A percentile compares a stretch with the other conserved stretches of the same genome.
These are phyloP conservation scores for Baorangia bicolor DNA, from an alignment of 768 basidiomycete genomes.

Conservation along the genomic window DNA sequence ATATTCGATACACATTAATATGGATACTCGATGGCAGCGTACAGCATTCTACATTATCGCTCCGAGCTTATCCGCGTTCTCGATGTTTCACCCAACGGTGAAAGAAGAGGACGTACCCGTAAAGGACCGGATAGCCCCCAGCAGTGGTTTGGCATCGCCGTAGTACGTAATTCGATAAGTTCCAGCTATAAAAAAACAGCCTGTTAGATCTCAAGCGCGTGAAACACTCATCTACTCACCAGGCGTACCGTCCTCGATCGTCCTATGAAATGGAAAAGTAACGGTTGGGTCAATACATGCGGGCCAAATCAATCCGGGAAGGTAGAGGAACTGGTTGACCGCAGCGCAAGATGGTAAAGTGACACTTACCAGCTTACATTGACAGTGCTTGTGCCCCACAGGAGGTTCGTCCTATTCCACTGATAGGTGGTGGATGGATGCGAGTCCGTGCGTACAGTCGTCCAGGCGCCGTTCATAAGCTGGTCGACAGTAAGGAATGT, in stretches of 20 bases:
- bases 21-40: no score
- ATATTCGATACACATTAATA: background rate
- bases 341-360: background rate
- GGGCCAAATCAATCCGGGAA: conserved; percentile 5
- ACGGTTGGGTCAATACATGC: background rate
- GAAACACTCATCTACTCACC: conserved; percentile 4
- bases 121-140: conserved; percentile 64
- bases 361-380: conserved; percentile 58
- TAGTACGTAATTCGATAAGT: conserved; percentile 70
- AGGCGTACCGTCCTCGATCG: conserved; percentile 57
- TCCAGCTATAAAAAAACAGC: conserved; percentile 44
- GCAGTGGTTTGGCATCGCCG: conserved; percentile 71
- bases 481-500: conserved; percentile 72
- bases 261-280: conserved; percentile 37
- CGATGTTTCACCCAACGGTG: conserved; percentile 37
- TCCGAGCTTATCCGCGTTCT: background rate
- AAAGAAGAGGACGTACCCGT: conserved; percentile 62
- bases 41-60: background rate
- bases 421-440: conserved; percentile 72
- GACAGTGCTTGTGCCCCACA: conserved; percentile 62
- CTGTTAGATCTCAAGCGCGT: background rate
- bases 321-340: background rate
- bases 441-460: conserved; percentile 64
- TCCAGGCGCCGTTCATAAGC: conserved; percentile 50
- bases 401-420: conserved; percentile 59